These are phyloP conservation scores for Colletotrichum spaethianum DNA, from an alignment of 2,329 filamentous ascomycete species.

Conservation along the genomic window DNA sequence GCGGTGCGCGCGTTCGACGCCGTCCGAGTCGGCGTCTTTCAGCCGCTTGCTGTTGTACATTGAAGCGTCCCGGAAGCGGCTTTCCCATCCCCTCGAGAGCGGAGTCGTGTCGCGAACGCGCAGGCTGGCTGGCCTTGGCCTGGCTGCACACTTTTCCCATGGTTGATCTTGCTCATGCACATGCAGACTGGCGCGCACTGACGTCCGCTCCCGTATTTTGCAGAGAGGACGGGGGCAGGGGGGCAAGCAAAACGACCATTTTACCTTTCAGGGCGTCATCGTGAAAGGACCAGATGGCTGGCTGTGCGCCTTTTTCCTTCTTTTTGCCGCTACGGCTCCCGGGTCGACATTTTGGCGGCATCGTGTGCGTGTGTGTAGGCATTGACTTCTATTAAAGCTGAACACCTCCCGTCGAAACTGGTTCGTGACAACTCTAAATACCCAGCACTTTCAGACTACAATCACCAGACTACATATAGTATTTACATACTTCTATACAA, in stretches of 20 bases:
- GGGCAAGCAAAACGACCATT: conserved; percentile 12
- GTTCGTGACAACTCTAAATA: conserved; percentile 25
- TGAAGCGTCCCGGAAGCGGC: conserved; percentile 37
- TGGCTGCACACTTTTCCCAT: background rate
- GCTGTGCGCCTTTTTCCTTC: conserved; percentile 1
- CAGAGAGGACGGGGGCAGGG: conserved; percentile 9
- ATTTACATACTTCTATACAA: too few species aligned
- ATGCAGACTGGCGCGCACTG: conserved; percentile 28
- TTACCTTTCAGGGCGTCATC: conserved; percentile 27
- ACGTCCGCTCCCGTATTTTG: conserved; percentile 20
- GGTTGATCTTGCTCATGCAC: conserved; percentile 21
- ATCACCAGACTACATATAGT: background rate
- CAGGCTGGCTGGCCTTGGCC: background rate
- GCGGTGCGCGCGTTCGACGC: conserved; percentile 37
- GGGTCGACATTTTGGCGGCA: conserved; percentile 30
- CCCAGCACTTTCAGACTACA: background rate
- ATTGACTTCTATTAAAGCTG: conserved; percentile 40
- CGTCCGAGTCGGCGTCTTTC: conserved; percentile 27
- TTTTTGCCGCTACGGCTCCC: conserved; percentile 32
- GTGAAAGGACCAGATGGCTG: conserved; percentile 21
- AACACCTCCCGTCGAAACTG: conserved; percentile 31
- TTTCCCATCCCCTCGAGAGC: conserved; percentile 13
- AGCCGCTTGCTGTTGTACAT: conserved; percentile 18
- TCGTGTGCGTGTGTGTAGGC: conserved; percentile 23
- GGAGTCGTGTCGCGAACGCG: conserved; percentile 14